Evolutionary conservation across 192 early-diverging fungal species (phyloP).

Genomic region (Pilaira anomala): DNA sequence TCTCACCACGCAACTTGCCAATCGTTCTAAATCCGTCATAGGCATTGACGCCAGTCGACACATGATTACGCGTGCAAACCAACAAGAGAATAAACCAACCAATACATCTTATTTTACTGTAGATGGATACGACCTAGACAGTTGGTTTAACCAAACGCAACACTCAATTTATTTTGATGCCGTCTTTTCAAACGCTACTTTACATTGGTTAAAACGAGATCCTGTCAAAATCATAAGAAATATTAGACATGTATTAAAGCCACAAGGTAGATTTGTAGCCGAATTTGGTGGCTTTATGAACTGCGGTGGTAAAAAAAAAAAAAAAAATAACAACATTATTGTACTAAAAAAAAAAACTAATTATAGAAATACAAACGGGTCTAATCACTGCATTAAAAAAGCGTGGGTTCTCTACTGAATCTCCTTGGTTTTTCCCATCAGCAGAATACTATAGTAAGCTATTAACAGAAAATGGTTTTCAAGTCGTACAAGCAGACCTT

Average conservation of each 20-base stretch:
- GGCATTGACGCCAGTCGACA: conserved; percentile 56
- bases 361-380: conserved; percentile 34
- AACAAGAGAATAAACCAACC: conserved; percentile 32
- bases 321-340: conserved; percentile 9
- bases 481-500: conserved; percentile 40
- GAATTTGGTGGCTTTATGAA: conserved; percentile 58
- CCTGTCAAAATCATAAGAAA: conserved; percentile 57
- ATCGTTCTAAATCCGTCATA: conserved; percentile 45
- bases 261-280: conserved; percentile 55
- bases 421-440: conserved; percentile 49
- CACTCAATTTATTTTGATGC: conserved; percentile 56
- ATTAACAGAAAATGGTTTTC: conserved; percentile 51
- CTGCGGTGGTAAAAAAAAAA: conserved; percentile 8
- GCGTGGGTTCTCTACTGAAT: conserved; percentile 40
- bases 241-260: conserved; percentile 47
- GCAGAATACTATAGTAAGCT: conserved; percentile 44
- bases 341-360: conserved; percentile 23
- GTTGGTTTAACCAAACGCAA: conserved; percentile 33
- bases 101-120: conserved; percentile 40
- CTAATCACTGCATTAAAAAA: conserved; percentile 40
- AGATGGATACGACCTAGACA: conserved; percentile 50
- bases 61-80: conserved; percentile 53
- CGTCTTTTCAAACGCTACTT: conserved; percentile 67
- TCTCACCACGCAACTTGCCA: conserved; percentile 52
- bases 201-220: conserved; percentile 71